Evolutionary conservation across 352 stramenopile species (phyloP).

Genomic region (Plasmopara muralis): DNA sequence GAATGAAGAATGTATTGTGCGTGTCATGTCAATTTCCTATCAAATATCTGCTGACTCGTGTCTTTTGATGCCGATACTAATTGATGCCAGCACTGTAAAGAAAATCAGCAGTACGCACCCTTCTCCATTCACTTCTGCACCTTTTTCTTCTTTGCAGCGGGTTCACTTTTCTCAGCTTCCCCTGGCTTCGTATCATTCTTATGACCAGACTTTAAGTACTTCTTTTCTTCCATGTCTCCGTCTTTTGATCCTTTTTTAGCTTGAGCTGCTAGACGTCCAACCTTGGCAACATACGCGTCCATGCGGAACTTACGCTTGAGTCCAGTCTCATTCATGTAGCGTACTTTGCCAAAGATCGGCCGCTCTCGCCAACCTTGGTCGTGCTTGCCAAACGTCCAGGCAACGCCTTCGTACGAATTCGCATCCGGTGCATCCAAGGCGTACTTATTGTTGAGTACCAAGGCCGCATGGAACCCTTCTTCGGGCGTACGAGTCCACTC

Average conservation of each 20-base stretch:
- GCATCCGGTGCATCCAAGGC: slow-evolving; percentile 94
- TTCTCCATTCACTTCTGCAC: slow-evolving; percentile 8
- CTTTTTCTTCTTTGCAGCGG: slow-evolving; percentile 24
- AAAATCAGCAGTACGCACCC: no score
- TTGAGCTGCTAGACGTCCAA: slow-evolving; percentile 25
- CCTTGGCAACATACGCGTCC: slow-evolving; percentile 67
- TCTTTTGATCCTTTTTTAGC: slow-evolving; percentile 7
- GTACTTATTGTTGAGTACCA: slow-evolving; percentile 99
- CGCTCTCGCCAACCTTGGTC: slow-evolving; percentile 96
- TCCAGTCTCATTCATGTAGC: slow-evolving; percentile 98
- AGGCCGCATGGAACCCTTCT: slow-evolving; percentile 87
- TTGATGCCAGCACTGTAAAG: no score
- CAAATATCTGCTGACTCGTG: no score
- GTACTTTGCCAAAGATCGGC: slow-evolving; percentile 97
- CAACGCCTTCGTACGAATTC: slow-evolving; percentile 88
- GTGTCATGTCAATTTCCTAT: slow-evolving; percentile 1
- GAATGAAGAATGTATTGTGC: slow-evolving; percentile 7
- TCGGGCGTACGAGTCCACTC: slow-evolving; percentile 93
- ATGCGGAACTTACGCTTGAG: slow-evolving; percentile 99
- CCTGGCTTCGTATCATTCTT: slow-evolving; percentile 11
- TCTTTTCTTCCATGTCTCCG: slow-evolving; percentile 7
- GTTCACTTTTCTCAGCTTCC: slow-evolving; percentile 3
- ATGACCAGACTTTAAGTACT: slow-evolving; percentile 6
- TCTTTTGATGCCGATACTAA: no score
- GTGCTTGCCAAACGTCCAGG: slow-evolving; percentile 90